Evolutionary conservation across 306 rosid species (phyloP).

Genomic region (Castanopsis chinensis): DNA sequence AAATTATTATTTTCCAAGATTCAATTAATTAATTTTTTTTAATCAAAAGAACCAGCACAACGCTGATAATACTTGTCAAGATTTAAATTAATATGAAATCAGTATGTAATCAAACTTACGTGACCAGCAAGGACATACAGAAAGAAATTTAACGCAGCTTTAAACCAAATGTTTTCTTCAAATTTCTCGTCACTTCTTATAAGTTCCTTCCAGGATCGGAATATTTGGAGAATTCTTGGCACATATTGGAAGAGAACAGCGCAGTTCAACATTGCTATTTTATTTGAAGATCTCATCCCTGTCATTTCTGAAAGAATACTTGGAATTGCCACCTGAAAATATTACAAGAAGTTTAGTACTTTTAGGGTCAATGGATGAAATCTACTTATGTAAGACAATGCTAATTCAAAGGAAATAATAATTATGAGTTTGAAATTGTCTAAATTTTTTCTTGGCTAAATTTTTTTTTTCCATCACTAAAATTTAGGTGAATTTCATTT

Average conservation of each 20-base stretch:
- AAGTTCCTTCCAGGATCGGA: conserved; percentile 50
- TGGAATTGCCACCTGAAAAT: conserved; percentile 60
- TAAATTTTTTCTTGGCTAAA: no score
- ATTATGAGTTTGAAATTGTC: no score
- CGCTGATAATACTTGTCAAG: not conserved
- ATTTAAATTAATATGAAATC: no score
- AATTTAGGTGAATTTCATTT: no score
- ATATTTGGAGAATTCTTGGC: conserved; percentile 71
- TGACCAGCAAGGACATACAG: conserved; percentile 94
- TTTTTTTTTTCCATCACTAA: no score
- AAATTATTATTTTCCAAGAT: no score
- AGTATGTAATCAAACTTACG: conserved; percentile 48
- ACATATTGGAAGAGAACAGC: conserved; percentile 69
- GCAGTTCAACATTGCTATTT: conserved; percentile 66
- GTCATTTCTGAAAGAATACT: conserved; percentile 56
- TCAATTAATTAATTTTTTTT: no score
- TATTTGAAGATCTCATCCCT: conserved; percentile 50
- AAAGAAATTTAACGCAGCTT: conserved; percentile 86
- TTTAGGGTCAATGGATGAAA: not conserved
- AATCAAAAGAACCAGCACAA: not conserved
- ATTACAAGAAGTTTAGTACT: conserved; percentile 12
- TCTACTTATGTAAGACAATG: not conserved
- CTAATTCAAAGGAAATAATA: not conserved
- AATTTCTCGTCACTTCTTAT: conserved; percentile 78
- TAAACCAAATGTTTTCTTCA: conserved; percentile 93